These are phyloP conservation scores for Volvox carteri DNA, from an alignment of 163 green algal species.

Conservation along the genomic window DNA sequence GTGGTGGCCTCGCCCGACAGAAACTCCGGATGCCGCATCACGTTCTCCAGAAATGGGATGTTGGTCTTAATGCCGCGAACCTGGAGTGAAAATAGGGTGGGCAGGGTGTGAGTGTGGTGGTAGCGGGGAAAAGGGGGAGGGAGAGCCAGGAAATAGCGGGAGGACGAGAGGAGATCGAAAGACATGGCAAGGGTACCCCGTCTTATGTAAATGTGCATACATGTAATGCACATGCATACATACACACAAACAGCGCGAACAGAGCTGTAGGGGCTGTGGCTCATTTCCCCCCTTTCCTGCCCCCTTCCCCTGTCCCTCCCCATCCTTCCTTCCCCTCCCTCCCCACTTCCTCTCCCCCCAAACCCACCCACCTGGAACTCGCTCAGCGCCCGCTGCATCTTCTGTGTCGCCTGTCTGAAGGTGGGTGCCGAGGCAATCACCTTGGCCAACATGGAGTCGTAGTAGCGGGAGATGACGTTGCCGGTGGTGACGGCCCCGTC, in stretches of 20 bases:
- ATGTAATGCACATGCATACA: not conserved
- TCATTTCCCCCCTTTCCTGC: no score
- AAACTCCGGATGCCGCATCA: conserved; percentile 94
- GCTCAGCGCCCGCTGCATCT: conserved; percentile 89
- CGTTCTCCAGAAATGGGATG: conserved; percentile 93
- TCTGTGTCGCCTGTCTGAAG: conserved; percentile 87
- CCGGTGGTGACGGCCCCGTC: conserved; percentile 91
- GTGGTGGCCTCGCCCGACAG: conserved; percentile 86
- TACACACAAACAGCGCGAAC: not conserved
- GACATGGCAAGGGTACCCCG: not conserved
- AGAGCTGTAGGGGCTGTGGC: no score
- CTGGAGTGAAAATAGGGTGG: conserved; percentile 41
- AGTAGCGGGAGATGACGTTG: conserved; percentile 88
- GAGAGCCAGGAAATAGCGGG: not conserved
- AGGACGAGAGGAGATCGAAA: not conserved
- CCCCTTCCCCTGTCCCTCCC: not conserved
- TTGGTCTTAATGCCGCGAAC: conserved; percentile 95
- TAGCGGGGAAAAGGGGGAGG: not conserved
- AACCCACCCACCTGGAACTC: conserved; percentile 78
- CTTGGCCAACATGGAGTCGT: conserved; percentile 95
- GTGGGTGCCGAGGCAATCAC: conserved; percentile 83
- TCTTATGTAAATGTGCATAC: not conserved
- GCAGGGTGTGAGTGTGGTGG: no score
- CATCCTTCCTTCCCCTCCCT: not conserved
- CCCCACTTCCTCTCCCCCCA: not conserved